Evolutionary conservation across 1,284 basidiomycete species (phyloP).

Genomic region (Fomitiporia mediterranea): DNA sequence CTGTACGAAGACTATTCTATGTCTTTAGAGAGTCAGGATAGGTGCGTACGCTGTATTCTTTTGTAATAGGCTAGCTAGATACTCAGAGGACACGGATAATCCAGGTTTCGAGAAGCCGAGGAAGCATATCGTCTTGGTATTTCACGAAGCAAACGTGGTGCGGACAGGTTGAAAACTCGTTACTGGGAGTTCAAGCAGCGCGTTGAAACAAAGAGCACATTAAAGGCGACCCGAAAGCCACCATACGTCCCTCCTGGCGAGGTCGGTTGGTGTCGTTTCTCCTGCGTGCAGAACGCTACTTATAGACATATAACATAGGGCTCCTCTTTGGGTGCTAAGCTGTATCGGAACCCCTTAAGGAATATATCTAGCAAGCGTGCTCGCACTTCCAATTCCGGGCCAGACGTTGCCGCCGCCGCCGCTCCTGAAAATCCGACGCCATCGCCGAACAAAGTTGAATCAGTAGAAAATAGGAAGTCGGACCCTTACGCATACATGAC

Average conservation of each 20-base stretch:
- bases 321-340: constrained; percentile 22
- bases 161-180: constrained; percentile 80
- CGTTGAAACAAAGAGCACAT: constrained; percentile 26
- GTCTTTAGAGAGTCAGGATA: constrained; percentile 64
- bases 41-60: constrained; percentile 47
- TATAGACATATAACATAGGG: background rate
- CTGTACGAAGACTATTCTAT: constrained; percentile 87
- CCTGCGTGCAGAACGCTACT: background rate
- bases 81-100: background rate
- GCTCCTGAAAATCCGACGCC: constrained; percentile 30
- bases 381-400: constrained; percentile 27
- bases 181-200: constrained; percentile 78
- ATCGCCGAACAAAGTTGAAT: constrained; percentile 26
- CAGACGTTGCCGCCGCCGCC: constrained; percentile 22
- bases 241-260: constrained; percentile 9
- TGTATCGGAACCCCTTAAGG: constrained; percentile 54
- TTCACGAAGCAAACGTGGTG: constrained; percentile 72
- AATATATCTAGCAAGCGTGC: constrained; percentile 35
- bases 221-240: background rate
- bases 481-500: constrained; percentile 28
- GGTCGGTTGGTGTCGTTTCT: constrained; percentile 4
- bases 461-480: background rate
- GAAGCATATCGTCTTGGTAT: constrained; percentile 83
- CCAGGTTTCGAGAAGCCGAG: constrained; percentile 74
- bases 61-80: too few relatives aligned